Evolutionary conservation across 2,329 filamentous ascomycete species (phyloP).

Genomic region (Sporothrix pallida): DNA sequence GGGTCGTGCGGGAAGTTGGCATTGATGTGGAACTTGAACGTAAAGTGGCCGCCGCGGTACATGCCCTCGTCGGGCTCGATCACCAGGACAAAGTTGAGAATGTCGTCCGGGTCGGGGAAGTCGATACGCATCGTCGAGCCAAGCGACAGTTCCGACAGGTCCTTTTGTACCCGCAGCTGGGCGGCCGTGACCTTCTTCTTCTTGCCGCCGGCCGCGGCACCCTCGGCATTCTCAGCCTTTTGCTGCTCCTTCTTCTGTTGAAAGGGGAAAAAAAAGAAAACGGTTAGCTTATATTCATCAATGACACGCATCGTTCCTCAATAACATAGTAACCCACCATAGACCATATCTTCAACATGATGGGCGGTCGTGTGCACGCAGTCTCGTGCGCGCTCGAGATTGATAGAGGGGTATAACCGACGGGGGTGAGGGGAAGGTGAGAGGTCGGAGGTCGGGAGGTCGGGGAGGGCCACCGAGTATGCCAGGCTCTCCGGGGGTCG

Average conservation of each 20-base stretch:
- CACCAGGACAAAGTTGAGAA: constrained; percentile 80
- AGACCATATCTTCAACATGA: constrained; percentile 99
- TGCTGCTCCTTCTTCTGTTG: constrained; percentile 91
- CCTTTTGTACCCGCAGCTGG: constrained; percentile 93
- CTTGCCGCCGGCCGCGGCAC: constrained; percentile 69
- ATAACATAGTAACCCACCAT: constrained; percentile 67
- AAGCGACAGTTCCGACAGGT: constrained; percentile 80
- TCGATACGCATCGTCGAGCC: constrained; percentile 80
- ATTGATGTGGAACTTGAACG: constrained; percentile 90
- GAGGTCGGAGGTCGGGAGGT: not conserved
- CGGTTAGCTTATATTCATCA: not conserved
- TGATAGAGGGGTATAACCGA: not conserved
- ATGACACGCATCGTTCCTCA: constrained; percentile 38
- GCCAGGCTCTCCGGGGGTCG: not conserved
- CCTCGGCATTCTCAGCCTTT: constrained; percentile 84
- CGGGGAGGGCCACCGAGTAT: not conserved
- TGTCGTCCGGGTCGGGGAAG: constrained; percentile 83
- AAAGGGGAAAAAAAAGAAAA: no score
- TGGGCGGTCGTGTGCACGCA: constrained; percentile 47
- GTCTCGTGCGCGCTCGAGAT: constrained; percentile 10
- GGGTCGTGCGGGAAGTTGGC: constrained; percentile 97
- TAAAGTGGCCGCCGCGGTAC: constrained; percentile 87
- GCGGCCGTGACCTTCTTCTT: constrained; percentile 99
- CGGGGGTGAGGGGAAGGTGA: not conserved
- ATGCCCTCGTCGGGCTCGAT: constrained; percentile 85